Base-by-base conservation (phyloP, 192 early-diverging fungal genomes). In the Coemansia sp. region DNA sequence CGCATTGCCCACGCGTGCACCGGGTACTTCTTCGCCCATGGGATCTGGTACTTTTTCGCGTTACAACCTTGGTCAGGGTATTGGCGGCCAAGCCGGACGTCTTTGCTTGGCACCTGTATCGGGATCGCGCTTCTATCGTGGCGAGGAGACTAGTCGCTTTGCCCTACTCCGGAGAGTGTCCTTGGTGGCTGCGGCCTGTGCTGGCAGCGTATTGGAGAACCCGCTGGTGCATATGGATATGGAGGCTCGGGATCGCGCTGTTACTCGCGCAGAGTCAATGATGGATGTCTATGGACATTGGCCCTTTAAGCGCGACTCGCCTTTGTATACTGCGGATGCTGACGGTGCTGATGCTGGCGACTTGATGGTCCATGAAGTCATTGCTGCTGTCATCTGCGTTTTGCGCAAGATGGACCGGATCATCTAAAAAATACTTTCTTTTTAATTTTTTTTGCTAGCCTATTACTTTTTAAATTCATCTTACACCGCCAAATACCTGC, bases 131-230 rank as follows among this genome's bases (percentile, higher is more conserved):
- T 76, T 74, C 42, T 79, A 74, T 62, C 62, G 71, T 24, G 46
- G 46, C 48, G 82, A 79, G 48, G 74, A 80, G 11, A 59, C 50
- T 40, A 50, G 27, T 40, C 85, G 85, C 19, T 87, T 86, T 65
- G 77, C 86, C 20, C 76, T 87, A 69, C 82, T 91, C 34, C 84
- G 96, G 53, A 91, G 94, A 0, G 84, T 99, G 24, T 87, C 91
- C 32, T 91, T 96, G 91, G 90, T 96, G 48, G 95, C 93, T 78
- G 93, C 96, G 6, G 94, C 95, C 13, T 98, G 97, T 68, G 95
- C 97, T 3, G 97, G 92, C 13, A 97, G 97, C 67, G 97, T 99
- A n/a, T 73, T 98, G 41, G 97, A 99, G 77, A 98, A 99, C 77
- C 94, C 95, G 10, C 81, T 99, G 59, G 78, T 89, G 22, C 89